These are phyloP conservation scores for Hypoxylon fragiforme DNA, from an alignment of 495 filamentous ascomycete genomes.

Conservation along the genomic window DNA sequence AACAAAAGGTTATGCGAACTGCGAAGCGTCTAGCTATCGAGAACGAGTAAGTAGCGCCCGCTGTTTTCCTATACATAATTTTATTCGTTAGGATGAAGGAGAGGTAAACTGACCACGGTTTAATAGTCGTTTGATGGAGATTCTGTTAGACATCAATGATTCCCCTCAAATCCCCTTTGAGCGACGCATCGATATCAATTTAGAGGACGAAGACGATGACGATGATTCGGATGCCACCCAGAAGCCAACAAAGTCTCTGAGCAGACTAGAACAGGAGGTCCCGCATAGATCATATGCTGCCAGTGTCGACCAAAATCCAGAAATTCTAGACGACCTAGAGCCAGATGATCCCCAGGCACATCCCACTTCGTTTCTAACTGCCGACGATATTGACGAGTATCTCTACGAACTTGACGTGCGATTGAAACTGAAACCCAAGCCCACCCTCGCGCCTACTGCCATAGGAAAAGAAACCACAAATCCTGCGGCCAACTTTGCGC, in stretches of 20 bases:
- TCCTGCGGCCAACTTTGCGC: conserved; percentile 54
- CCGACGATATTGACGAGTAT: conserved; percentile 80
- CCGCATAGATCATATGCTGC: conserved; percentile 46
- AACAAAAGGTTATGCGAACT: conserved; percentile 74
- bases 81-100: conserved; percentile 9
- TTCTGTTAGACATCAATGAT: conserved; percentile 85
- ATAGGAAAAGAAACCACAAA: conserved; percentile 50
- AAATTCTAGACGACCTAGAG: conserved; percentile 48
- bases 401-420: conserved; percentile 69
- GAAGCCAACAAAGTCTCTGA: conserved; percentile 43
- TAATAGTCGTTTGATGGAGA: conserved; percentile 72
- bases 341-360: conserved; percentile 41
- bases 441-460: conserved; percentile 47
- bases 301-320: conserved; percentile 42
- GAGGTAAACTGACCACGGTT: conserved; percentile 5
- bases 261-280: conserved; percentile 44
- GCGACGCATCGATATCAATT: conserved; percentile 63
- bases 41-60: conserved; percentile 63
- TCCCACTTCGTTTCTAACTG: conserved; percentile 64
- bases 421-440: conserved; percentile 54
- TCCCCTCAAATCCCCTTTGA: conserved; percentile 72
- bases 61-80: conserved; percentile 14
- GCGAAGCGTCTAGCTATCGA: conserved; percentile 80
- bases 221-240: conserved; percentile 32
- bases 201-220: conserved; percentile 64